phyloP scores from a whole-genome alignment of 1,284 basidiomycete species.

The Ceraceosorus guamensis region DNA sequence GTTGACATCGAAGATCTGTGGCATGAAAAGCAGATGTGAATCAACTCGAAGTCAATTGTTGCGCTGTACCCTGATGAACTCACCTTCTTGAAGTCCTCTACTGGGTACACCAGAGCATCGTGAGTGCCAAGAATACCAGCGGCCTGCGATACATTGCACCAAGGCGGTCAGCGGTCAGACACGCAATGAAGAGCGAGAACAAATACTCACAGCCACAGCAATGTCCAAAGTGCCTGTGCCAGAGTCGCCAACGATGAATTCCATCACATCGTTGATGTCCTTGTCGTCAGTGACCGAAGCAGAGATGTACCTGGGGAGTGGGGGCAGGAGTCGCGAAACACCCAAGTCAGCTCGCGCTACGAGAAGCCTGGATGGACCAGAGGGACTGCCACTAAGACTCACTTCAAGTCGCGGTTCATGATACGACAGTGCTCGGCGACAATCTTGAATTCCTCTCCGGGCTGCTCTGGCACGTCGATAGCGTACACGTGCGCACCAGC shows the following conservation, averaged over 20 bases:
- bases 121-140: constrained; percentile 65
- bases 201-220: constrained; percentile 55
- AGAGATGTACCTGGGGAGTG: constrained; percentile 33
- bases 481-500: constrained; percentile 72
- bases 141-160: constrained; percentile 45
- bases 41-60: not conserved
- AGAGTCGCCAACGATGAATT: constrained; percentile 43
- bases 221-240: constrained; percentile 59
- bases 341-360: no score
- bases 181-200: not conserved
- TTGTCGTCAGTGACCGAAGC: constrained; percentile 57
- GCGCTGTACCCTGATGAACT: constrained; percentile 49
- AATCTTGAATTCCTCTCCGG: constrained; percentile 61
- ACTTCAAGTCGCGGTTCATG: constrained; percentile 61
- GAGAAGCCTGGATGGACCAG: constrained; percentile 55
- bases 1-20: constrained; percentile 55
- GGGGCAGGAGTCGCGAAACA: constrained; percentile 40
- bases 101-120: constrained; percentile 64
- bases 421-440: constrained; percentile 50
- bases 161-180: no score
- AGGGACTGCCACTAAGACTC: constrained; percentile 55
- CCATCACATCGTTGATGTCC: constrained; percentile 45
- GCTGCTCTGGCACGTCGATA: constrained; percentile 62
- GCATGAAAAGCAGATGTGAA: not conserved
- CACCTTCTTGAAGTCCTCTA: constrained; percentile 64